Evolutionary conservation across 345 rosid species (phyloP).

Genomic region (Salix suchowensis): DNA sequence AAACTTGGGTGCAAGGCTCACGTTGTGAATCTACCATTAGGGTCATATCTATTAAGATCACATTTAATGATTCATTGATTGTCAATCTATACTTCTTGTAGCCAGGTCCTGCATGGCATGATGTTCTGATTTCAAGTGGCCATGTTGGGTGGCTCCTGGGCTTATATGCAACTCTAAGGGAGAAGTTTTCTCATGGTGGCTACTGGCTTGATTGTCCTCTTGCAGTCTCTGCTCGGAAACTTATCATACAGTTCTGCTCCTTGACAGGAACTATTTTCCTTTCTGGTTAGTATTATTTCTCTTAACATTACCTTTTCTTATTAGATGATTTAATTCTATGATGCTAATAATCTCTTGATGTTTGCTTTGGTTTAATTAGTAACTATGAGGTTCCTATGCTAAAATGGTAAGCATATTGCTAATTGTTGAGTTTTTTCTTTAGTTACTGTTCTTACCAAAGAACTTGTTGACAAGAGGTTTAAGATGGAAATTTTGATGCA

Average conservation of each 20-base stretch:
- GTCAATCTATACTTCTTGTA: slow-evolving; percentile 35
- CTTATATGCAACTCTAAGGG: slow-evolving; percentile 72
- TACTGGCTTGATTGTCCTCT: slow-evolving; percentile 91
- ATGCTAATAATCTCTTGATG: not conserved
- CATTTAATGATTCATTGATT: slow-evolving; percentile 6
- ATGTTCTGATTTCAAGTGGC: slow-evolving; percentile 79
- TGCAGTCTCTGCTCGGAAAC: slow-evolving; percentile 92
- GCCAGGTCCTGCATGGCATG: slow-evolving; percentile 95
- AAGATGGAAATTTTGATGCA: not conserved
- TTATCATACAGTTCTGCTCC: slow-evolving; percentile 85
- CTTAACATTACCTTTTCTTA: not conserved
- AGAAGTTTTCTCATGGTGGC: slow-evolving; percentile 61
- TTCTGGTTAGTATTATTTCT: slow-evolving; percentile 45
- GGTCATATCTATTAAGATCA: not conserved
- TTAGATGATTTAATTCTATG: not conserved
- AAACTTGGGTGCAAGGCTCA: no score
- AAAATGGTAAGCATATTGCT: not conserved
- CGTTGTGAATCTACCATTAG: no score
- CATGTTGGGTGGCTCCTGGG: slow-evolving; percentile 79
- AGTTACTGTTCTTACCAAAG: not conserved
- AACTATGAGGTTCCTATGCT: not conserved
- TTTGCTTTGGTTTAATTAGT: slow-evolving; percentile 7
- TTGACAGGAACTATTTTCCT: slow-evolving; percentile 76
- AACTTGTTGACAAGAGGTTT: not conserved
- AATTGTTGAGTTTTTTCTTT: not conserved